Evolutionary conservation across 1,139 yeast genomes (phyloP).

Genomic region (Taphrina deformans): DNA sequence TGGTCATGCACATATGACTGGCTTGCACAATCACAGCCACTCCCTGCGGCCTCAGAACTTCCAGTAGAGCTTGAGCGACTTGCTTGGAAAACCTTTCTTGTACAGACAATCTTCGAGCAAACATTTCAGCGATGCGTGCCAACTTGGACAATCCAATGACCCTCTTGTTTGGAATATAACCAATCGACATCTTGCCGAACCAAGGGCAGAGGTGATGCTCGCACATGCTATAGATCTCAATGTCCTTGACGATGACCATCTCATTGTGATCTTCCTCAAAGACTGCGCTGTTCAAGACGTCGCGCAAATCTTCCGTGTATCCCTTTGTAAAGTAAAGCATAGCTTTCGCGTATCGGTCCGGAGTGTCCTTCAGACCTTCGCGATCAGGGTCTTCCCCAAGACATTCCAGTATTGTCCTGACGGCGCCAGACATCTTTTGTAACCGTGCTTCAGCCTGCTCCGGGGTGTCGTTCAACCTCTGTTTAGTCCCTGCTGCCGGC

Average conservation of each 20-base stretch:
- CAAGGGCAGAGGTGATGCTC: constrained; percentile 98
- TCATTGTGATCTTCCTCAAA: constrained; percentile 98
- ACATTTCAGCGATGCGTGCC: constrained; percentile 96
- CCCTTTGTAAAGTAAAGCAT: constrained; percentile 95
- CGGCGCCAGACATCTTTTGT: constrained; percentile 77
- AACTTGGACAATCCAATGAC: constrained; percentile 93
- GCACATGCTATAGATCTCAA: constrained; percentile 86
- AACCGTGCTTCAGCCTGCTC: constrained; percentile 42
- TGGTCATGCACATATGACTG: constrained; percentile 98
- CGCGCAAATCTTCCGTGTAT: constrained; percentile 85
- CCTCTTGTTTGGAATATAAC: constrained; percentile 89
- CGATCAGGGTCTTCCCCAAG: constrained; percentile 88
- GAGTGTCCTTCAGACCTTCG: constrained; percentile 91
- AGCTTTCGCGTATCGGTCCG: constrained; percentile 94
- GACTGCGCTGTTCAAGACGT: constrained; percentile 90
- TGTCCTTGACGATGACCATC: constrained; percentile 96
- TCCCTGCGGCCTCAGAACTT: constrained; percentile 88
- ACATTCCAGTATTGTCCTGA: constrained; percentile 74
- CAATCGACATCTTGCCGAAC: constrained; percentile 67
- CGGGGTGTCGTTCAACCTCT: constrained; percentile 11
- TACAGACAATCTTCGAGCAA: constrained; percentile 89
- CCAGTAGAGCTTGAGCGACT: constrained; percentile 92
- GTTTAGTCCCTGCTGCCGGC: constrained; percentile 30
- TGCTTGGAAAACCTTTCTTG: constrained; percentile 96
- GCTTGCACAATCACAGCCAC: constrained; percentile 98